Evolutionary conservation across 1,139 yeast species (phyloP), one percentile per base, ranked within the genome.

Genomic region (Candida freyschussii): DNA sequence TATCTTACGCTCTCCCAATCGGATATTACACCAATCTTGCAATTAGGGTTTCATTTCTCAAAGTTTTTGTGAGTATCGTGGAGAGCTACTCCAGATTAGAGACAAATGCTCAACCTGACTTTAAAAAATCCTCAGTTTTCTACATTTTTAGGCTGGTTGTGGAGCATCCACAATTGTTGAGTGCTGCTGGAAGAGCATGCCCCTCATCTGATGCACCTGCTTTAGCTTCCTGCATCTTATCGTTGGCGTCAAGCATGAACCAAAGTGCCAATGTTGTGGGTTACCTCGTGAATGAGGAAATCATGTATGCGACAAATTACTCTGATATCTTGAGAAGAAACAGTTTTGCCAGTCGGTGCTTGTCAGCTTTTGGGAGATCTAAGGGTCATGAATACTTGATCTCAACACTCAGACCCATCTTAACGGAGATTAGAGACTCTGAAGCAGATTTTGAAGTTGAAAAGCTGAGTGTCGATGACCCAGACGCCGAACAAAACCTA

Each of bases 251-350:
- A 6, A 66, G 75, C 37, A 63, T 75, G 23, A 63, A 67, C 27
- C 68, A 69, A 21, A 65, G 77, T 25, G 74, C 82, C 44, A 60
- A 64, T 11, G 58, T 84, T 21, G 76, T 85, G 28, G 59, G 69
- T 6, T 67, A 71, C 6, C 62, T 83, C 30, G 63, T 86, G 14
- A 62, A 62, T 15, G 75, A 74, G 37, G 96, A 86, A 52, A 78
- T 85, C 17, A 55, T 63, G 26, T 63, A 61, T 20, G 77, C 83
- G 0, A 60, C 72, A 1, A 70, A 82, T 39, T 72, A 85, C 11
- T 72, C 82, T 23, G 94, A 84, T 50, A 72, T 85, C 19, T 67
- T 86, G 45, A 67, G 96, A 49, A 70, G 94, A 39, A 86, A 86
- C 54, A 80, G 93, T 33, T 82, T 86, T 17, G 81, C 91, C 25